These are phyloP conservation scores for Aureobasidium sp. DNA, from an alignment of 2,329 filamentous ascomycete species.

Conservation along the genomic window DNA sequence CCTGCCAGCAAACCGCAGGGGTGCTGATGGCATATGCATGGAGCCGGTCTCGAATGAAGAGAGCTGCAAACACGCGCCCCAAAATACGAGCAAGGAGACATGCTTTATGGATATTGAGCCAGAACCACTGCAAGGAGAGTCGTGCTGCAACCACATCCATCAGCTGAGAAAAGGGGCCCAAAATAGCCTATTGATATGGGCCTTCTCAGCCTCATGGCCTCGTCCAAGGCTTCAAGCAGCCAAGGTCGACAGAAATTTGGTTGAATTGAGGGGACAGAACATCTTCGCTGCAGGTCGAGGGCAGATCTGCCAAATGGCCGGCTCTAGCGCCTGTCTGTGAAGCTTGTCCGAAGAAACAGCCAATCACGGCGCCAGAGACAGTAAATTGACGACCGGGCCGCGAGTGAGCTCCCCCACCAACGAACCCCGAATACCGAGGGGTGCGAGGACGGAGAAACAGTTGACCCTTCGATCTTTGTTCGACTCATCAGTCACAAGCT, in stretches of 20 bases:
- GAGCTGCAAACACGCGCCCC: not conserved
- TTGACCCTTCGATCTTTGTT: not conserved
- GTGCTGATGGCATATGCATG: constrained; percentile 1
- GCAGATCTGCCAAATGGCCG: not conserved
- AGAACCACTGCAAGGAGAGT: not conserved
- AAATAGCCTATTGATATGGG: constrained; percentile 1
- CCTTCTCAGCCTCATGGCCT: not conserved
- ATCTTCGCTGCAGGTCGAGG: not conserved
- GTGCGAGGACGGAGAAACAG: not conserved
- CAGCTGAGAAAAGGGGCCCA: not conserved
- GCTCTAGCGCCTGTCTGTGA: constrained; percentile 2
- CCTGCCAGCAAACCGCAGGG: not conserved
- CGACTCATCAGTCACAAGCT: not conserved
- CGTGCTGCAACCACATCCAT: not conserved
- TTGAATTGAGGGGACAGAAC: not conserved
- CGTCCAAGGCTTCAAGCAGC: not conserved
- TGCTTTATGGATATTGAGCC: not conserved
- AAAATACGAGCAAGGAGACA: constrained; percentile 2
- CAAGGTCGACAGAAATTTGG: constrained; percentile 3
- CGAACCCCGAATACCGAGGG: constrained; percentile 6
- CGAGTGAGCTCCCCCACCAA: constrained; percentile 8
- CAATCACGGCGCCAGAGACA: not conserved
- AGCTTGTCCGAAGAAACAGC: constrained; percentile 6
- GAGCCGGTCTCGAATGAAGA: constrained; percentile 1
- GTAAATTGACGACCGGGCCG: not conserved